Evolutionary conservation across 1,139 yeast genomes (phyloP), one percentile per base, ranked within the genome.

Genomic region (Geotrichum macrosporum): DNA sequence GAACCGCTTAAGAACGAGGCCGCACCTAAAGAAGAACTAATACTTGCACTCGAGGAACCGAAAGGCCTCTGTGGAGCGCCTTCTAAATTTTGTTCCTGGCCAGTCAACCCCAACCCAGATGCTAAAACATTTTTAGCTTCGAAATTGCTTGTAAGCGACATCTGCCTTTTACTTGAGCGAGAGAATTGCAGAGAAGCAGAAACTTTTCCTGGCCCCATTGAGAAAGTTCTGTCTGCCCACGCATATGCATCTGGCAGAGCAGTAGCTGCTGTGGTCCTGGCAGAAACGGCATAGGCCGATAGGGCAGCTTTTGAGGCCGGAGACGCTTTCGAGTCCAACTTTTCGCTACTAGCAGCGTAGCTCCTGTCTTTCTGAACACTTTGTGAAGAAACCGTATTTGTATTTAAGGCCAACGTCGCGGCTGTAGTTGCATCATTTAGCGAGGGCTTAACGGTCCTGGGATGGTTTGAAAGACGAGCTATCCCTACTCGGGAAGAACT

Each of bases 161-260:
- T 10, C 27, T 10, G 6, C 9, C 27, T 24, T 6, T 6, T 24
- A 6, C 6, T 6, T 6, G 27, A 24, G 6, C 27, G 9, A 24
- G 27, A 24, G 6, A 10, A 6, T 24, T 24, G 6, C 10, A 24
- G 10, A 6, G 27, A 29, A 8, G 15, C 32, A n/a, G 5, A 10
- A 15, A 5, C 15, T 8, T 29, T 29, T n/a, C 15, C 32, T 29
- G 32, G 5, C 5, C 15, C 8, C 32, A n/a, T 29, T 8, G 32
- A 29, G 15, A 29, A 8, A 5, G 32, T 5, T 8, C 54, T 46
- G 34, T 56, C 58, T 38, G 59, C 55, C 66, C 66, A 66, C 21
- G 56, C 56, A 55, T 66, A 66, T 21, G 69, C 69, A 18, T 66
- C 69, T 16, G 68, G 67, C 38, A 64, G 51, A 30, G 60, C 59